Base-by-base conservation (phyloP, 306 rosid genomes). In the Lupinus albus region DNA sequence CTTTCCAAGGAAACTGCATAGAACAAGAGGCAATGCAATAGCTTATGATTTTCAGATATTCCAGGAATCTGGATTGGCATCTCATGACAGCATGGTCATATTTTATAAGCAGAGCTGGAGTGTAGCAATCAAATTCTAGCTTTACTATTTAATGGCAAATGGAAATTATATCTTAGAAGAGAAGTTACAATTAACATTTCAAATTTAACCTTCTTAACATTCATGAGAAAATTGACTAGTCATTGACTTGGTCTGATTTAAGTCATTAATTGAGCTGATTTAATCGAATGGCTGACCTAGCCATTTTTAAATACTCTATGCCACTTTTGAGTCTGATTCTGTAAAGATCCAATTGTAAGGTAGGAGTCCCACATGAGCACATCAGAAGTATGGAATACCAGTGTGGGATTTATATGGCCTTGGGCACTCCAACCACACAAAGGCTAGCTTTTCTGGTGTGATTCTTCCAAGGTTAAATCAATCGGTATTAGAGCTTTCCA, bases 1-100 rank as follows among this genome's bases (percentile, higher is more conserved):
- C 95, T 75, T 86, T 84, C 97, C 99, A 86, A 61, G 91, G 84
- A 81, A 88, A 82, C 97, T 94, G 91, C 75, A 75, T 12, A 67
- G 54, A 39, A 64, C 57, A 66, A 54, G 20, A 64, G 61, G 41
- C 11, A 68, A 30, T 54, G 60, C 75, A 36, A 20, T 38, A 41
- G 5, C 16, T 39, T 49, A 41, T 49, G 67, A 41, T 46, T 14
- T 63, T 77, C 18, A 74, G 46, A 78, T 32, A 70, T 48, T 67
- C 71, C 8, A 39, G 50, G 45, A 57, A 59, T 58, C 59, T 46
- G 10, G 45, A 68, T 51, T 52, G 67, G 53, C 55, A 72, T 62
- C 62, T 59, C 76, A 51, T 61, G 67, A 60, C 74, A 61, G 15
- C 64, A 13, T 16, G 7, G 35, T 56, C 70, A 63, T 59, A 11